A percentile compares a stretch with the other conserved stretches of the same genome.
Conservation (phyloP, 148 eudicot species). For the Vaccinium corymbosum region DNA sequence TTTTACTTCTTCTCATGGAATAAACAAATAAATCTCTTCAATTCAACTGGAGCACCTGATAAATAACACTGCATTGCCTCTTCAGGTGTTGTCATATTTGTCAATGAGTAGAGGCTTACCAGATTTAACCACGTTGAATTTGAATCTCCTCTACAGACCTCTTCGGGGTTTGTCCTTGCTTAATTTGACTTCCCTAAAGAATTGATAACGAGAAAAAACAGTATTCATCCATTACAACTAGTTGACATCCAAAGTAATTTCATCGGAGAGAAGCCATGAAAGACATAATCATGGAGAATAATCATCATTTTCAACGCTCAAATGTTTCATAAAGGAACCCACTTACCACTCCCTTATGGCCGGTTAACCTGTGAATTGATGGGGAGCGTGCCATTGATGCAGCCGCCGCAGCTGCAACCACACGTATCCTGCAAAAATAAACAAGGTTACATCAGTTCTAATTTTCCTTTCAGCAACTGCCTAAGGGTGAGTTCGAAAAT, state of each 20-base stretch:
- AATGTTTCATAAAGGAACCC: background rate
- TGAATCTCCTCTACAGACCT: slow-evolving; percentile 48
- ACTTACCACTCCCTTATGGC: slow-evolving; percentile 67
- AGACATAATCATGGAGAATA: background rate
- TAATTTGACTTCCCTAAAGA: slow-evolving; percentile 53
- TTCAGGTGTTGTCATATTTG: slow-evolving; percentile 11
- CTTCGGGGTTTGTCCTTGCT: slow-evolving; percentile 41
- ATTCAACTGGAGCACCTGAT: background rate
- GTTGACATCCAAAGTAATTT: background rate
- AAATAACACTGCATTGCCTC: background rate
- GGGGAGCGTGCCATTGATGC: slow-evolving; percentile 84
- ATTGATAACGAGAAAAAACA: slow-evolving; percentile 17
- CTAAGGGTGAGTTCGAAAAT: background rate
- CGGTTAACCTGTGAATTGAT: slow-evolving; percentile 65
- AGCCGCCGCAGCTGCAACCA: slow-evolving; percentile 98
- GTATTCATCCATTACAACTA: background rate
- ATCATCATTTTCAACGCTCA: background rate
- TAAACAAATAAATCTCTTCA: background rate
- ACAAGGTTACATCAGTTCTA: background rate
- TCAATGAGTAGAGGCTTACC: slow-evolving; percentile 31
- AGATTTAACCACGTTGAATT: slow-evolving; percentile 23
- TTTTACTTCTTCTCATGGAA: background rate
- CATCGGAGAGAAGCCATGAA: background rate
- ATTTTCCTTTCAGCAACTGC: background rate
- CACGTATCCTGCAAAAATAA: slow-evolving; percentile 76